Percentiles rank a stretch among this genome's conserved stretches.
Conservation (phyloP, 2,329 filamentous ascomycete genomes). For the Clonostachys byssicola region DNA sequence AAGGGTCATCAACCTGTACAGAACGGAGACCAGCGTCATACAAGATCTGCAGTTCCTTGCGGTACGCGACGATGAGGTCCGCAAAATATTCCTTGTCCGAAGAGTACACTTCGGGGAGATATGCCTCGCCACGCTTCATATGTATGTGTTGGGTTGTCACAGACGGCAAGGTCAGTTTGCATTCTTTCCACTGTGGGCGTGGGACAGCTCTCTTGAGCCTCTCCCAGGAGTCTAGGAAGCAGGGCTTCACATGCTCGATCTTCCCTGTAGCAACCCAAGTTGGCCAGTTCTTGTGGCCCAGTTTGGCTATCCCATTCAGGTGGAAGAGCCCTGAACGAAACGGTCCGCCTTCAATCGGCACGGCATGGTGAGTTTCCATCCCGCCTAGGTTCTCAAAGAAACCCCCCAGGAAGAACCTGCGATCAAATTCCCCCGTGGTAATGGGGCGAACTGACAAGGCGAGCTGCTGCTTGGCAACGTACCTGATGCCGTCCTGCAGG, state of each 20-base stretch:
- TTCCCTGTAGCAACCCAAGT: conserved; percentile 32
- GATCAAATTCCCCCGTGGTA: conserved; percentile 66
- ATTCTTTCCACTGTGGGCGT: conserved; percentile 53
- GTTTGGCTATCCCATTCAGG: conserved; percentile 10
- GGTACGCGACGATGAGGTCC: conserved; percentile 52
- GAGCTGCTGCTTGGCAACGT: conserved; percentile 62
- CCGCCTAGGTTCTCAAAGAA: conserved; percentile 42
- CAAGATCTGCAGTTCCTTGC: conserved; percentile 46
- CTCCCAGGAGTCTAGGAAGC: conserved; percentile 37
- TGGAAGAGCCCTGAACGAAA: too few relatives aligned
- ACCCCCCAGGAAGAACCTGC: conserved; percentile 43
- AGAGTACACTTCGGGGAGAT: conserved; percentile 44
- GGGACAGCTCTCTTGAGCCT: conserved; percentile 39
- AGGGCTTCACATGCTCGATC: conserved; percentile 32
- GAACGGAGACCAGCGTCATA: conserved; percentile 52
- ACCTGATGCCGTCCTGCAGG: conserved; percentile 59
- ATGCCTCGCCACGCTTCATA: conserved; percentile 47
- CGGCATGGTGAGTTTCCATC: conserved; percentile 27
- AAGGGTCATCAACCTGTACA: conserved; percentile 60
- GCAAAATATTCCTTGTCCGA: conserved; percentile 52
- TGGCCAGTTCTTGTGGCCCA: conserved; percentile 30
- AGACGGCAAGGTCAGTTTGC: conserved; percentile 65
- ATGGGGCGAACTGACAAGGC: conserved; percentile 58
- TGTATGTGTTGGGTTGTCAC: conserved; percentile 63
- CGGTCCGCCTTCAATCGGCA: too few relatives aligned